These are phyloP conservation scores for Cystobasidium sp. DNA, from an alignment of 1,284 basidiomycete genomes.

Conservation along the genomic window DNA sequence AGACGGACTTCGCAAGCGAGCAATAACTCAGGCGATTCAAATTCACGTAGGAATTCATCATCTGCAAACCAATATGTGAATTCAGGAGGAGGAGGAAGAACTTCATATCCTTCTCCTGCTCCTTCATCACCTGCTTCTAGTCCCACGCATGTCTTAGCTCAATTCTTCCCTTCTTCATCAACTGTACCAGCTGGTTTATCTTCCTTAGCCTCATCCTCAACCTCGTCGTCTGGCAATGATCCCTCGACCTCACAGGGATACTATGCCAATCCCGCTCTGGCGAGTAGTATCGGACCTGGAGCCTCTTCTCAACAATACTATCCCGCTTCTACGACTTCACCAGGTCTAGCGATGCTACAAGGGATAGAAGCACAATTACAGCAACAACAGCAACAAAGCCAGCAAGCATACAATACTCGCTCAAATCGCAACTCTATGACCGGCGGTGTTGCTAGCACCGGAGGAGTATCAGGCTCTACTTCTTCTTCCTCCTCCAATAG, in stretches of 20 bases:
- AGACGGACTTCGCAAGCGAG: constrained; percentile 14
- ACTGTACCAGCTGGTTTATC: constrained; percentile 29
- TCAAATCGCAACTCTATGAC: constrained; percentile 22
- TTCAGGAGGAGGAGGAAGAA: constrained; percentile 1
- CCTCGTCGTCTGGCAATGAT: not conserved
- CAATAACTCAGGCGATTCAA: constrained; percentile 4
- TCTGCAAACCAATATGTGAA: not conserved
- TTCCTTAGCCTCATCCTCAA: not conserved
- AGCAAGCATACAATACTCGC: constrained; percentile 21
- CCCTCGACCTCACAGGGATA: not conserved
- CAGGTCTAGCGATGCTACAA: constrained; percentile 31
- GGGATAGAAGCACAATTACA: constrained; percentile 43
- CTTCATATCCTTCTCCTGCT: constrained; percentile 27
- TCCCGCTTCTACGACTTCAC: constrained; percentile 1
- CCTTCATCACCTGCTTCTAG: constrained; percentile 31
- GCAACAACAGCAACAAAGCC: not conserved
- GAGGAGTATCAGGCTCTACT: not conserved
- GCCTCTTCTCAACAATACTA: not conserved
- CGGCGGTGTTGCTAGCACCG: not conserved
- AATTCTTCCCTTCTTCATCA: constrained; percentile 35
- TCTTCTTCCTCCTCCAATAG: not conserved
- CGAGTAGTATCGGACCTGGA: constrained; percentile 13
- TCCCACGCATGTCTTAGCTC: constrained; percentile 39
- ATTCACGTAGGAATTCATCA: constrained; percentile 34
- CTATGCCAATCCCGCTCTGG: constrained; percentile 12